Evolutionary conservation across 2,329 filamentous ascomycete species (phyloP).

Genomic region (Neoascochyta sp.): DNA sequence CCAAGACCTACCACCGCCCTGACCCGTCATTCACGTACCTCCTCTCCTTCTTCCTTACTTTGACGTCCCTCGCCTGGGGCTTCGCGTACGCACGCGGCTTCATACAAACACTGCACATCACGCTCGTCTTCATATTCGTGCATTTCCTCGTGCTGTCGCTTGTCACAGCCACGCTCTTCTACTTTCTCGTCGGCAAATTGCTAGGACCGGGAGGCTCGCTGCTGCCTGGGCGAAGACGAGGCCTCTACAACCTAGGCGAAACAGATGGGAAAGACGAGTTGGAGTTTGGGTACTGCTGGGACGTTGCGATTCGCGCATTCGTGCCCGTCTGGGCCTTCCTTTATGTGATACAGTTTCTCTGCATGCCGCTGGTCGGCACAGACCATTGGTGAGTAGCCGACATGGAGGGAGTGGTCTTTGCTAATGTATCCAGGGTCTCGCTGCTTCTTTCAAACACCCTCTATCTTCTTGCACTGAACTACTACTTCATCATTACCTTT

Average conservation of each 20-base stretch:
- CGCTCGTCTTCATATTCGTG: constrained; percentile 49
- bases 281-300: constrained; percentile 70
- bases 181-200: constrained; percentile 60
- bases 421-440: constrained; percentile 41
- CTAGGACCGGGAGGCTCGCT: constrained; percentile 56
- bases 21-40: constrained; percentile 69
- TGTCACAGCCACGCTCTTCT: constrained; percentile 59
- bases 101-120: constrained; percentile 43
- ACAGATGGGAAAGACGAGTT: constrained; percentile 51
- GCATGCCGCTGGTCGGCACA: constrained; percentile 58
- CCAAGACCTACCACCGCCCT: constrained; percentile 65
- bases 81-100: constrained; percentile 51
- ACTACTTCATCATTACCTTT: constrained; percentile 67
- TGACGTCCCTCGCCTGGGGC: constrained; percentile 57
- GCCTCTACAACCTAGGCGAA: constrained; percentile 55
- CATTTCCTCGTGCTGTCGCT: constrained; percentile 62
- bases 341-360: constrained; percentile 64
- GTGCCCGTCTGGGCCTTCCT: constrained; percentile 65
- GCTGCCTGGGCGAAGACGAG: constrained; percentile 51
- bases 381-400: constrained; percentile 47
- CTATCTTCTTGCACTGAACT: constrained; percentile 62
- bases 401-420: background rate
- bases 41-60: constrained; percentile 60
- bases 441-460: constrained; percentile 62
- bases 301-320: constrained; percentile 65